Base-by-base conservation (phyloP, 2,329 filamentous ascomycete species). In the Sporothrix humicola region DNA sequence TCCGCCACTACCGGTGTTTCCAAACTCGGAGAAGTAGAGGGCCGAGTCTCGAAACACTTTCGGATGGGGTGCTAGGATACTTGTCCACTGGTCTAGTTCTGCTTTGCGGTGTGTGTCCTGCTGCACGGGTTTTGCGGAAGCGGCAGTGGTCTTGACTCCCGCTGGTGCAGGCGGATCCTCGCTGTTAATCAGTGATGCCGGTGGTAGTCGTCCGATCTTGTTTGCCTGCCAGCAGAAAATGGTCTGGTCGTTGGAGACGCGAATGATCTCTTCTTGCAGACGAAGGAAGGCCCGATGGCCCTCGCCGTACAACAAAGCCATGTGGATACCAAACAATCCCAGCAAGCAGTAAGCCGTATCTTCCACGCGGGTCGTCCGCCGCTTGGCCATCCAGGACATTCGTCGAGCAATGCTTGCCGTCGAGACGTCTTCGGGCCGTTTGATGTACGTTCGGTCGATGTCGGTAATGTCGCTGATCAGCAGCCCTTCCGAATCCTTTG, bases 141-240 rank as follows among this genome's bases (percentile, higher is more conserved):
- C 20, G 26, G 26, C 20, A 17, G 26, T 17, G 23, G 8, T 52
- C 23, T 37, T 37, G 23, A 15, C 2, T 5, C 23, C 44, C 1
- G 65, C 13, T 7, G 65, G 23, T n/a, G 65, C 26, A 12, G 63
- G 63, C 20, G 50, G 8, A 20, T 66, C 63, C 5, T 69, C 48
- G 37, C 10, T 70, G n/a, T 26, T 50, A 31, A 37, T 9, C 1
- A 58, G n/a, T 2, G 50, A 15, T 7, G 31, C 9, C 7, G 68
- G 52, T 10, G 54, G 23, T 2, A 44, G 23, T 1, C 37, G 50
- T 23, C 61, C 59, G 3, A 44, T 44, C 20, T 65, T 72, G 20
- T 66, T 76, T 0, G 42, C 46, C 2, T 37, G 71, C 78, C 78
- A 79, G 1, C 77, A 77, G 4, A 79, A 74, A 2, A 79, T 76